These are phyloP conservation scores for Salvia splendens DNA, from an alignment of 257 asterid species.

Conservation along the genomic window DNA sequence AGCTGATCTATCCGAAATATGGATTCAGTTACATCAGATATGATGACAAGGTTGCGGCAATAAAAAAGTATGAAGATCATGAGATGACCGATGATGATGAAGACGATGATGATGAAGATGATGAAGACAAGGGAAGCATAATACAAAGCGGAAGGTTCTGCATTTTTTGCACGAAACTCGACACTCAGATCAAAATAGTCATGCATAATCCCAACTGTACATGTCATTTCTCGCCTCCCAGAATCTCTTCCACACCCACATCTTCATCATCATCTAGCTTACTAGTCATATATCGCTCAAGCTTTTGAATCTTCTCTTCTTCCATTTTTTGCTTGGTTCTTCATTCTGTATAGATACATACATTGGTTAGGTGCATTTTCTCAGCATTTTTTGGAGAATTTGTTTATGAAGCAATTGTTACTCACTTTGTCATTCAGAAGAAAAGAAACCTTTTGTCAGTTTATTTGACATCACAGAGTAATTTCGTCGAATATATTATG, in stretches of 20 bases:
- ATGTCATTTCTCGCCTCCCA: constrained; percentile 56
- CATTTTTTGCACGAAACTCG: constrained; percentile 78
- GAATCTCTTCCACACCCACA: constrained; percentile 44
- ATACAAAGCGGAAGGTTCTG: constrained; percentile 56
- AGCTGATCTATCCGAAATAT: constrained; percentile 47
- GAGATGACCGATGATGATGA: constrained; percentile 48
- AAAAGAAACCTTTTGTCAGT: constrained; percentile 18
- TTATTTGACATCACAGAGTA: constrained; percentile 23
- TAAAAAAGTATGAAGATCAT: constrained; percentile 35
- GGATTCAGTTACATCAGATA: constrained; percentile 55
- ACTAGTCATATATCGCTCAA: constrained; percentile 39
- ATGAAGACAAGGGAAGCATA: constrained; percentile 32
- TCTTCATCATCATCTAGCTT: constrained; percentile 53
- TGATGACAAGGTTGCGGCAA: constrained; percentile 47
- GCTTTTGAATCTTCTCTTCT: constrained; percentile 32
- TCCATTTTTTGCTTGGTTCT: not conserved
- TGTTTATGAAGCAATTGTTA: constrained; percentile 26
- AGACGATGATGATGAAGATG: constrained; percentile 42
- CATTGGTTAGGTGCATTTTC: constrained; percentile 24
- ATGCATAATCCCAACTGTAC: constrained; percentile 66
- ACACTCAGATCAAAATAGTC: constrained; percentile 44
- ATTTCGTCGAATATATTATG: constrained; percentile 33
- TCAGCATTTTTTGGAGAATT: constrained; percentile 30
- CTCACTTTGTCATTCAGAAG: constrained; percentile 11
- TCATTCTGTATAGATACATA: constrained; percentile 42